A percentile compares a stretch with the other conserved stretches of the same genome.
Evolutionary conservation across 2,329 filamentous ascomycete genomes (phyloP).

Genomic region (Xylaria sp.): DNA sequence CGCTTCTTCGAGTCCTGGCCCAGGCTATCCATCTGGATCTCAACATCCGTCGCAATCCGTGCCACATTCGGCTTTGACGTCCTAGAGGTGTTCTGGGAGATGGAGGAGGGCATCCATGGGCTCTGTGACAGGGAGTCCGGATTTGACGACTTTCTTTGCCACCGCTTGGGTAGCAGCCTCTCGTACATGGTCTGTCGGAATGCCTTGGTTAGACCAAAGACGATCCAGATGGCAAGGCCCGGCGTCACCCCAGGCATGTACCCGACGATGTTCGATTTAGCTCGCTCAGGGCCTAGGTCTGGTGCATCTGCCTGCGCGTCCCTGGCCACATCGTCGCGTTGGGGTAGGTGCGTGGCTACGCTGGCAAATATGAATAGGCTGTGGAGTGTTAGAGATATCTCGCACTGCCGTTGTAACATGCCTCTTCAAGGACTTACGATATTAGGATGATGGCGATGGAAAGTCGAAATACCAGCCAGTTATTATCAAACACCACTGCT

Average conservation of each 20-base stretch:
- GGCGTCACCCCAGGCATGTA: conserved; percentile 33
- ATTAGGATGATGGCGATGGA: conserved; percentile 28
- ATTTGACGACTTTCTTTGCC: conserved; percentile 3
- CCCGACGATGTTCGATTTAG: conserved; percentile 29
- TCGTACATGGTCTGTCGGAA: conserved; percentile 30
- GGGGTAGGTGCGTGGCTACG: conserved; percentile 27
- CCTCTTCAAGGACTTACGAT: conserved; percentile 13
- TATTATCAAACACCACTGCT: conserved; percentile 25
- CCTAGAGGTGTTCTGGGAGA: not conserved
- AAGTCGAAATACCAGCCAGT: conserved; percentile 27
- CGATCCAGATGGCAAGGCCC: conserved; percentile 29
- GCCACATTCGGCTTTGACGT: conserved; percentile 6
- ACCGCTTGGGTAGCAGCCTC: conserved; percentile 22
- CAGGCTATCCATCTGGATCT: conserved; percentile 16
- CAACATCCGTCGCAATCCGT: conserved; percentile 11
- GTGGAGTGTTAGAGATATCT: conserved; percentile 1
- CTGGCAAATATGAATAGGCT: conserved; percentile 30
- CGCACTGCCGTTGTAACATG: not conserved
- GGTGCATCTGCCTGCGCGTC: conserved; percentile 26
- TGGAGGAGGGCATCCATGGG: not conserved
- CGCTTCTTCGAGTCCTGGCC: conserved; percentile 8
- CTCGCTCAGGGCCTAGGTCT: conserved; percentile 24
- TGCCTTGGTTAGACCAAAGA: conserved; percentile 29
- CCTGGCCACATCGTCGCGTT: conserved; percentile 19
- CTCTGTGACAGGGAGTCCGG: not conserved